phyloP scores from a whole-genome alignment of 805 yeast genomes.

The Brettanomyces custersianus region DNA sequence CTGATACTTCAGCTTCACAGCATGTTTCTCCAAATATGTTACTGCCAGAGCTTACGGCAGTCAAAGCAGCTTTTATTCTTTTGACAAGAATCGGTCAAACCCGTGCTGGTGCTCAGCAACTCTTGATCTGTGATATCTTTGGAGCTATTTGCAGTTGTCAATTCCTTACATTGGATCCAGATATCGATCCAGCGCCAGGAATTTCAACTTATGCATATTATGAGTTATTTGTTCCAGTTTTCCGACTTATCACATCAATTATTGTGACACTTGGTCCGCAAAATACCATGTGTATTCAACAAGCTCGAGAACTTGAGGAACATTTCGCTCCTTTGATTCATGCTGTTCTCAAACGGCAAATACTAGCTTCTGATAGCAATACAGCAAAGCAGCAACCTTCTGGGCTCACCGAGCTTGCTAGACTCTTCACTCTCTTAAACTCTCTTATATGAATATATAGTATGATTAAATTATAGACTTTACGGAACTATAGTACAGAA shows the following conservation, averaged over 20 bases:
- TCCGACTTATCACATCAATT: constrained; percentile 62
- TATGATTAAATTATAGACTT: no score
- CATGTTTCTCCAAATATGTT: constrained; percentile 40
- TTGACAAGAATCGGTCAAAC: constrained; percentile 69
- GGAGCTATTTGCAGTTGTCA: constrained; percentile 46
- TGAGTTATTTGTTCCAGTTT: constrained; percentile 63
- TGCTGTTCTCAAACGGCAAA: constrained; percentile 36
- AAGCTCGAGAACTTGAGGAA: constrained; percentile 41
- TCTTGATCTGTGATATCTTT: constrained; percentile 68
- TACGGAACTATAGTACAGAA: no score
- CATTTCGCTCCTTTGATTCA: constrained; percentile 47
- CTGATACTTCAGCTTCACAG: constrained; percentile 5
- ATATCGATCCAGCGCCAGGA: constrained; percentile 50
- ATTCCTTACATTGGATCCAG: constrained; percentile 66
- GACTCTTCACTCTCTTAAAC: no score
- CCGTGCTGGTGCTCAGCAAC: constrained; percentile 65
- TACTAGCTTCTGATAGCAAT: no score
- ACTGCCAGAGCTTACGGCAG: constrained; percentile 68
- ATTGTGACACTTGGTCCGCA: constrained; percentile 71
- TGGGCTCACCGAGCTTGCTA: no score
- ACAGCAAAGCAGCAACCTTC: no score
- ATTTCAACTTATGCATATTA: constrained; percentile 32
- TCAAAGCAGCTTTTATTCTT: constrained; percentile 61
- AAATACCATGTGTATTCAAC: constrained; percentile 48
- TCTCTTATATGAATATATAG: no score